Evolutionary conservation across 1,139 yeast species (phyloP), one percentile per base, ranked within the genome.

Genomic region (Geotrichum fermentans): DNA sequence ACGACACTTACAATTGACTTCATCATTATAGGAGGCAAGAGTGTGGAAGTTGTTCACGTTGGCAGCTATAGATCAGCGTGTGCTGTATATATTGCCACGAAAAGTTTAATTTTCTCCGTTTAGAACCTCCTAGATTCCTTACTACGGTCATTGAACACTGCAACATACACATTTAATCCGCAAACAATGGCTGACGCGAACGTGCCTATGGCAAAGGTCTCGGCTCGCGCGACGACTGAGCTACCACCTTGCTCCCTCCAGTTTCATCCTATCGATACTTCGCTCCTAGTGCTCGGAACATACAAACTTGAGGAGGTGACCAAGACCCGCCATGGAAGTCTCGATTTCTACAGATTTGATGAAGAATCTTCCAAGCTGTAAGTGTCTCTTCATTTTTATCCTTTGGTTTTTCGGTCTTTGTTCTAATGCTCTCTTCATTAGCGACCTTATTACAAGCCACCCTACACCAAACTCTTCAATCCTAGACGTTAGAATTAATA

Each of bases 181-280:
- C n/a, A n/a, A n/a, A n/a, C n/a, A n/a, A n/a, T n/a, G n/a, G n/a
- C n/a, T n/a, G n/a, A n/a, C n/a, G 18, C 18, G 6, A 7, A 34
- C 6, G 28, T 28, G 36, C 33, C 44, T n/a, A 40, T 39, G 5
- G 42, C 45, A 3, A 43, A 28, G 3, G 43, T 50, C n/a, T 21
- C 29, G 11, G 46, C 46, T 1, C 39, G 45, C 3, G 39, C 38
- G 17, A 58, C 56, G 38, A 73, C 89, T 0, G 66, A 68, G 1
- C 68, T 81, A 3, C 97, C 97, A 0, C 97, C 97, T 0, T 92
- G 97, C 62, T 82, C 89, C 50, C 66, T 90, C 7, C 70, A 81
- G 42, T 72, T 79, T 8, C 79, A 78, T 47, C 87, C 88, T 0
- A 54, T 60, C 0, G 75, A 78, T 46, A 64, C 71, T 8, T 58